Evolutionary conservation across 371 early-diverging fungal genomes (phyloP).

Genomic region (Paraphysoderma sedebokerense): DNA sequence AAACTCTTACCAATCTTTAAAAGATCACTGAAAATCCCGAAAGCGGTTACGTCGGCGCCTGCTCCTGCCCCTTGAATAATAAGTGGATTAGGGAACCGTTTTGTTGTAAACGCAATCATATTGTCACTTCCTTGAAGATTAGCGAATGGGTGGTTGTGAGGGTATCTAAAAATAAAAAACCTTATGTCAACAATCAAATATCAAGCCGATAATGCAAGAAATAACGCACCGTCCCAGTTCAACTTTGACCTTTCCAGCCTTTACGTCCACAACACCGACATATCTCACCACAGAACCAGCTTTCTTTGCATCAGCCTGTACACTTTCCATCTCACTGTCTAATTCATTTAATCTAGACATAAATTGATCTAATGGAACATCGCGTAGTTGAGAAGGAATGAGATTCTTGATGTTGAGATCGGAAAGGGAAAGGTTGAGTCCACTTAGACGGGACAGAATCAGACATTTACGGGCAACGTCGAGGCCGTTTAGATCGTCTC

Average conservation of each 20-base stretch:
- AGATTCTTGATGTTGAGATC: slow-evolving; percentile 81
- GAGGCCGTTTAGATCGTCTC: slow-evolving; percentile 95
- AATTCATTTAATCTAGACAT: slow-evolving; percentile 61
- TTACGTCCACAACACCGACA: slow-evolving; percentile 72
- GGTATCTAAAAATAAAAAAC: slow-evolving; percentile 27
- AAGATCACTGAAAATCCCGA: slow-evolving; percentile 83
- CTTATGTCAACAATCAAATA: not conserved
- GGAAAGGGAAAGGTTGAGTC: slow-evolving; percentile 50
- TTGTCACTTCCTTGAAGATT: slow-evolving; percentile 91
- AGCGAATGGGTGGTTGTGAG: slow-evolving; percentile 81
- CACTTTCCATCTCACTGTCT: slow-evolving; percentile 57
- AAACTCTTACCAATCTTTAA: no score
- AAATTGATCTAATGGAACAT: slow-evolving; percentile 59
- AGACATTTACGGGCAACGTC: slow-evolving; percentile 94
- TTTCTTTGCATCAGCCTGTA: slow-evolving; percentile 37
- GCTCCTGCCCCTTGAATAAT: slow-evolving; percentile 95
- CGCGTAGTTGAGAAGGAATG: slow-evolving; percentile 68
- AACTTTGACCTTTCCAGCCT: slow-evolving; percentile 50
- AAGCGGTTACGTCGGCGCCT: slow-evolving; percentile 91
- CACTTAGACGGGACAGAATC: slow-evolving; percentile 79
- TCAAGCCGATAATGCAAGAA: not conserved
- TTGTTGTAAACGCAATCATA: slow-evolving; percentile 84
- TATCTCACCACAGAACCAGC: slow-evolving; percentile 69
- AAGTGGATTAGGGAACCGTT: slow-evolving; percentile 78
- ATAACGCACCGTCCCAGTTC: slow-evolving; percentile 35